Evolutionary conservation across 352 stramenopile species (phyloP), one percentile per base, ranked within the genome.

Genomic region (Elongisporangium undulatum): DNA sequence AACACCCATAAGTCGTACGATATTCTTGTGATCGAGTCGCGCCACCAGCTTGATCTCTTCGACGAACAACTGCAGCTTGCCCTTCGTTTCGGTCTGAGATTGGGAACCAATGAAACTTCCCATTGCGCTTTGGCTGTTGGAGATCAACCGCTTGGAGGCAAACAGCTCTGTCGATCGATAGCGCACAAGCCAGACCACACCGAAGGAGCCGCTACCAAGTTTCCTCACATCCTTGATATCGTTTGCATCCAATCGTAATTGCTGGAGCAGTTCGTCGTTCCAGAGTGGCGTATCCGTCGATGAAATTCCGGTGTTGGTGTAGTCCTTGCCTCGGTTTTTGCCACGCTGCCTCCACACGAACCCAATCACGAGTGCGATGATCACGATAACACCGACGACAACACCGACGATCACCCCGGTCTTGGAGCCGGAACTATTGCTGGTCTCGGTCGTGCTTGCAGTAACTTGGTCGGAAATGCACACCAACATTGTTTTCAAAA

Each of bases 11-110:
- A 79, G 67, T 2, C 59, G 24, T 7, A 72, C 62, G 45, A 79
- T 72, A n/a, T 74, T 72, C 3, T 55, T 51, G 20, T 72, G 66
- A 16, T 69, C 62, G 10, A 72, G 51, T 13, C 55, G 52, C 3
- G 67, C 61, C 17, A 68, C 56, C 17, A 78, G 61, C 53, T 70
- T 74, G n/a, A 77, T 74, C 23, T 77, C 64, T 7, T 70, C 58
- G 6, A 72, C 59, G 20, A 78, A 78, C 49, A 16, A 26, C 16
- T 65, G 55, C 5, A 26, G 23, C 5, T 26, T 2, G 23, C 23
- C 23, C 23, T 26, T 26, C 23, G 2, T 2, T 5, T 26, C 2
- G 5, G 23, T 26, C 23, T 26, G 23, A 26, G 23, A 5, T 26
- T 26, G 23, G 23, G 23, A 26, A 5, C 23, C 23, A 5, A 26